Evolutionary conservation across 108 stramenopile genomes (phyloP).

Genomic region (Bacterosira constricta): DNA sequence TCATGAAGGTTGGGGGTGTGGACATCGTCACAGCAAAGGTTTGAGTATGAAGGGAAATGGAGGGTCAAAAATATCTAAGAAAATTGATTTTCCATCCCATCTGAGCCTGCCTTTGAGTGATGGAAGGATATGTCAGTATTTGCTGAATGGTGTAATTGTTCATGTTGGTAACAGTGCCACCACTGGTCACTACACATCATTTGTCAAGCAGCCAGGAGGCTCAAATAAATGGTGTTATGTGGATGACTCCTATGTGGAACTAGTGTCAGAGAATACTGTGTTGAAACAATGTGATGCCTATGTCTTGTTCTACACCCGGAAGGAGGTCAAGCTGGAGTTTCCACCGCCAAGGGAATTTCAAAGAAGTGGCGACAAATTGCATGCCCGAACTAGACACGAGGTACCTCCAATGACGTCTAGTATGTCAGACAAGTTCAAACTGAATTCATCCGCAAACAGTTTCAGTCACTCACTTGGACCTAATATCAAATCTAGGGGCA

Average conservation of each 20-base stretch:
- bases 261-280: slow-evolving; percentile 75
- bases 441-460: too few relatives aligned
- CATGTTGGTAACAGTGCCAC: slow-evolving; percentile 82
- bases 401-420: too few relatives aligned
- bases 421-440: too few relatives aligned
- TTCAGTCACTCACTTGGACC: too few relatives aligned
- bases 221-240: slow-evolving; percentile 68
- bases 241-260: slow-evolving; percentile 82
- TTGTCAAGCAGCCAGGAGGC: slow-evolving; percentile 58
- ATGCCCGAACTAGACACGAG: too few relatives aligned
- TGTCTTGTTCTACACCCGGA: slow-evolving; percentile 78
- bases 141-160: slow-evolving; percentile 72
- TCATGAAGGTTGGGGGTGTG: slow-evolving; percentile 37
- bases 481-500: too few relatives aligned
- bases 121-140: slow-evolving; percentile 67
- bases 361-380: too few relatives aligned
- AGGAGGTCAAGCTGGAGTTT: slow-evolving; percentile 81
- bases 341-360: too few relatives aligned
- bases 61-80: slow-evolving; percentile 74
- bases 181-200: slow-evolving; percentile 87
- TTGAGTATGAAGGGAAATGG: slow-evolving; percentile 48
- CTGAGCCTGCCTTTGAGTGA: slow-evolving; percentile 80
- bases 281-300: slow-evolving; percentile 75
- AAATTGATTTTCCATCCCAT: slow-evolving; percentile 73
- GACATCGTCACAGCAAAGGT: slow-evolving; percentile 34